Percentiles rank a stretch among this genome's conserved stretches.
phyloP scores from a whole-genome alignment of 2,329 filamentous ascomycete genomes.

The Apiospora rasikravindrae region DNA sequence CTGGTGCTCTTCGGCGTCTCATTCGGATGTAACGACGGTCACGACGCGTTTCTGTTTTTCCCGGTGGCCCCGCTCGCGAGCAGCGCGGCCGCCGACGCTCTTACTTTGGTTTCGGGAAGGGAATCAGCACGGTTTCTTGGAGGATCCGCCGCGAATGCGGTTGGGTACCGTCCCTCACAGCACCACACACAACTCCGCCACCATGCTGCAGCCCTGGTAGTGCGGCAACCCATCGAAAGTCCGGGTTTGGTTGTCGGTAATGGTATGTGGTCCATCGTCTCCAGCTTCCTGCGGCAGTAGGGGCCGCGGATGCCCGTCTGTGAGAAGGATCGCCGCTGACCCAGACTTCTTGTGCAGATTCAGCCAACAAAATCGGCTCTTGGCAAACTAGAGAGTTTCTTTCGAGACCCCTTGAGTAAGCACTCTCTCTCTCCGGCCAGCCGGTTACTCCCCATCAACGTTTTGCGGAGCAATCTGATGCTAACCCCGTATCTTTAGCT shows the following conservation, averaged over 20 bases:
- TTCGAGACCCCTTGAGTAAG: slow-evolving; percentile 8
- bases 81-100: slow-evolving; percentile 3
- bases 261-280: not conserved
- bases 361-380: slow-evolving; percentile 13
- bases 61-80: not conserved
- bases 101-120: slow-evolving; percentile 1
- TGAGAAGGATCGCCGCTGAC: not conserved
- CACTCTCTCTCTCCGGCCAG: not conserved
- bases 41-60: slow-evolving; percentile 3
- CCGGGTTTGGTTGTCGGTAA: slow-evolving; percentile 6
- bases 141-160: slow-evolving; percentile 11
- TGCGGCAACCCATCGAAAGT: slow-evolving; percentile 3
- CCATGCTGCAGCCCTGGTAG: slow-evolving; percentile 11
- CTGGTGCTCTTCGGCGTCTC: slow-evolving; percentile 10
- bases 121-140: slow-evolving; percentile 2
- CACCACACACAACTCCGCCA: slow-evolving; percentile 12
- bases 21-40: slow-evolving; percentile 13
- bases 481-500: not conserved
- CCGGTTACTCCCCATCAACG: not conserved
- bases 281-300: not conserved
- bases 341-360: not conserved
- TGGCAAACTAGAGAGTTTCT: not conserved
- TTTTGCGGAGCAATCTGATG: not conserved
- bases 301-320: not conserved
- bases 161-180: slow-evolving; percentile 5